Percentiles rank a stretch among this genome's conserved stretches.
These are phyloP conservation scores for Candida ulmi DNA, from an alignment of 805 yeast species.

Conservation along the genomic window DNA sequence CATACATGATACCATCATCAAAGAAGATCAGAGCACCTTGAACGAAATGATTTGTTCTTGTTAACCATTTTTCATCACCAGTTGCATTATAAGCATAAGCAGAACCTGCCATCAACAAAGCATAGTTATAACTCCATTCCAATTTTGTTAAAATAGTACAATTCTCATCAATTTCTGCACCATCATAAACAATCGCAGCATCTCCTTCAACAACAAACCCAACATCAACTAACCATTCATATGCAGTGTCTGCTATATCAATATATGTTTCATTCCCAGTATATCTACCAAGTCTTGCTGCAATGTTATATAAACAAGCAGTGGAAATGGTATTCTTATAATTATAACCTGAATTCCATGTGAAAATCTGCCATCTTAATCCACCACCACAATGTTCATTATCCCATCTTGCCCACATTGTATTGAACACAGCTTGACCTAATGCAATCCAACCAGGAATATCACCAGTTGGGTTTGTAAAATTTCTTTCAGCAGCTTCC, in stretches of 20 bases:
- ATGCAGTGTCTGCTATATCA: constrained; percentile 49
- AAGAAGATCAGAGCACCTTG: constrained; percentile 43
- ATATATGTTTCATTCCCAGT: constrained; percentile 50
- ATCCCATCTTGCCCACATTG: constrained; percentile 66
- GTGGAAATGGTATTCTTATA: constrained; percentile 62
- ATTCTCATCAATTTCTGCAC: constrained; percentile 45
- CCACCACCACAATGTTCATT: constrained; percentile 53
- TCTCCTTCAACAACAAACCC: constrained; percentile 35
- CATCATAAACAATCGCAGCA: constrained; percentile 43
- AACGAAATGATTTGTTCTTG: constrained; percentile 39
- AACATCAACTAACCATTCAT: constrained; percentile 53
- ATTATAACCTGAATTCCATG: constrained; percentile 64
- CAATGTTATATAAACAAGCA: constrained; percentile 57
- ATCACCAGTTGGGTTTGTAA: constrained; percentile 38
- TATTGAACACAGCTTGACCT: constrained; percentile 57
- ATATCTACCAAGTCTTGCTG: constrained; percentile 59
- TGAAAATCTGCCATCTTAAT: constrained; percentile 66
- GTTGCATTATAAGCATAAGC: constrained; percentile 67
- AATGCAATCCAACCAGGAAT: constrained; percentile 51
- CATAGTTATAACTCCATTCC: constrained; percentile 71
- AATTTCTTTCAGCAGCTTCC: constrained; percentile 58
- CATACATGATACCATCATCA: constrained; percentile 48
- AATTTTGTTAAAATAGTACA: constrained; percentile 42
- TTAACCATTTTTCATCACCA: constrained; percentile 43
- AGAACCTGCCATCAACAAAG: constrained; percentile 59